These are phyloP conservation scores for Elaeagnus macrophylla DNA, from an alignment of 306 rosid species.

Conservation along the genomic window DNA sequence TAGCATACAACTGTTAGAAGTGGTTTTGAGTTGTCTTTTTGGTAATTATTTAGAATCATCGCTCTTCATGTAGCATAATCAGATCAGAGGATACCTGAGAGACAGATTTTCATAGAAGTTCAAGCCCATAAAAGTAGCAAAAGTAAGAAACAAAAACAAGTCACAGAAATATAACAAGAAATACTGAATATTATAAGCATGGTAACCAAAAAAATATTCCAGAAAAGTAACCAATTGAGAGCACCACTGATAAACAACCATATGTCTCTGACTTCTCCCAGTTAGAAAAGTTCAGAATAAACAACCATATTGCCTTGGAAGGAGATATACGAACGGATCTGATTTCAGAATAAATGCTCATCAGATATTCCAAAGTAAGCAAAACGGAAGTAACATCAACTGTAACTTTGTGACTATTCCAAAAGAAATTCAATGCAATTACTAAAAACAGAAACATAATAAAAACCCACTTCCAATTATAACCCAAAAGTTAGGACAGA, in stretches of 20 bases:
- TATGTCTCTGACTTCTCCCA: too few relatives aligned
- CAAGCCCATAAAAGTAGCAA: slow-evolving; percentile 2
- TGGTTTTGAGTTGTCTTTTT: too few relatives aligned
- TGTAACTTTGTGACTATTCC: not conserved
- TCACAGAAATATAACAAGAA: not conserved
- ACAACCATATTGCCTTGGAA: too few relatives aligned
- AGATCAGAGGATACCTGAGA: not conserved
- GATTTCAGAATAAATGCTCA: too few relatives aligned
- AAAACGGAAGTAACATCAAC: too few relatives aligned
- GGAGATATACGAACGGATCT: too few relatives aligned
- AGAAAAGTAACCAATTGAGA: not conserved
- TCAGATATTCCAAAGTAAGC: too few relatives aligned
- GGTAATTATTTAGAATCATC: not conserved
- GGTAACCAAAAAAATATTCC: not conserved
- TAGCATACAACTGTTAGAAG: too few relatives aligned
- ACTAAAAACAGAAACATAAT: not conserved
- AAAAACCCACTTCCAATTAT: slow-evolving; percentile 12
- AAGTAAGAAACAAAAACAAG: not conserved
- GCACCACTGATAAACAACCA: not conserved
- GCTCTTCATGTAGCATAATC: slow-evolving; percentile 1
- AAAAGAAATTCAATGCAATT: not conserved
- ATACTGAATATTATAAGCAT: not conserved
- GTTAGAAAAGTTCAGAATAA: not conserved
- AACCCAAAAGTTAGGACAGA: not conserved
- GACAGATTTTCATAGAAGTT: not conserved